Evolutionary conservation across 352 stramenopile genomes (phyloP), one percentile per base, ranked within the genome.

Genomic region (Pythium folliculosum): DNA sequence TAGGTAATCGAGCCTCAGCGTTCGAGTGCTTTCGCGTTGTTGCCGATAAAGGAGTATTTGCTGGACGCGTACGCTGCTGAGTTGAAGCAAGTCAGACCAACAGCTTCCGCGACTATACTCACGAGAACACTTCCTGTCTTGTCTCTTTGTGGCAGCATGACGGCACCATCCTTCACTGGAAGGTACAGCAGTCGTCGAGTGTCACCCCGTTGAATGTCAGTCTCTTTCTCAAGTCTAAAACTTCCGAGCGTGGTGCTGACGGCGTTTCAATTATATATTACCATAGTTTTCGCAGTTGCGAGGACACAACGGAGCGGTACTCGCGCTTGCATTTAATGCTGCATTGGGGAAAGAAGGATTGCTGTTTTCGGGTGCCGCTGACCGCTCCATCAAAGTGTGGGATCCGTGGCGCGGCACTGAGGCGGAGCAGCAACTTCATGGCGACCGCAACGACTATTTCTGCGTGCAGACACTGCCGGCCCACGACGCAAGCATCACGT

Each of bases 301-400:
- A 27, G 83, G 81, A 0, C 85, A 91, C 44, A 67, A 63, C 6
- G 82, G 85, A 8, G 67, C 80, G 13, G 82, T 90, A 17, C 48
- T 89, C 5, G 60, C 70, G 7, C 71, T 93, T 51, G 83, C 78
- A 32, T 89, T 88, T 37, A 68, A 69, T 5, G 27, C 62, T 3
- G 67, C 75, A 22, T 53, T 86, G 21, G 82, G 76, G 1, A 81
- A 77, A 14, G 70, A 81, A 58, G 82, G 80, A 0, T 51, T 94
- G 48, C 77, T 92, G 17, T 86, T 92, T 35, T 85, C 75, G 8
- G 81, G 84, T 19, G 88, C 82, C 17, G 74, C 77, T 0, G 86
- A 94, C 65, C 80, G 86, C 30, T 81, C 76, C 0, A 90, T 94
- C 51, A 88, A 84, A 48, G 67, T 91, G 8, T 93, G 85, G 85